These are phyloP conservation scores for Brassica nigra DNA, from an alignment of 345 rosid genomes.

Conservation along the genomic window DNA sequence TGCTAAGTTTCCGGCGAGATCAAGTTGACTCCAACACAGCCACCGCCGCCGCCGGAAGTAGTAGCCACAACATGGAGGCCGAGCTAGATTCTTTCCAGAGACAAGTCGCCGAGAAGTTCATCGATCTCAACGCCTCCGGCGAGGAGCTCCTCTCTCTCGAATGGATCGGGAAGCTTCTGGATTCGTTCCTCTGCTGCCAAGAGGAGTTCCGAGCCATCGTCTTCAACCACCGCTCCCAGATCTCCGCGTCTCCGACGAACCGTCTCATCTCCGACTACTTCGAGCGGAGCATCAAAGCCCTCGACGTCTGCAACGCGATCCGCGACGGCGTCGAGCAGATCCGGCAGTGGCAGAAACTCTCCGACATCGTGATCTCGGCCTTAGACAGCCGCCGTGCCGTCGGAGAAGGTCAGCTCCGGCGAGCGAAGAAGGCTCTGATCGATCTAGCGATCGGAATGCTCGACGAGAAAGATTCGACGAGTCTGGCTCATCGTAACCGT, in stretches of 20 bases:
- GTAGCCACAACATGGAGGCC: slow-evolving; percentile 40
- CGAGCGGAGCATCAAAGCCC: slow-evolving; percentile 80
- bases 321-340: slow-evolving; percentile 85
- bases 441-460: slow-evolving; percentile 88
- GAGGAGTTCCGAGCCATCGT: slow-evolving; percentile 65
- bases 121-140: slow-evolving; percentile 46
- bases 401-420: slow-evolving; percentile 87
- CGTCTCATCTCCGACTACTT: slow-evolving; percentile 56
- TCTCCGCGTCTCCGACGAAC: slow-evolving; percentile 51
- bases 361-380: slow-evolving; percentile 70
- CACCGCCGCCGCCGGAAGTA: slow-evolving; percentile 11
- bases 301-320: slow-evolving; percentile 80
- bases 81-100: slow-evolving; percentile 68
- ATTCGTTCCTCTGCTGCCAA: slow-evolving; percentile 59
- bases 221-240: slow-evolving; percentile 43
- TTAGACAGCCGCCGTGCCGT: slow-evolving; percentile 49
- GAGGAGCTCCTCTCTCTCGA: slow-evolving; percentile 56
- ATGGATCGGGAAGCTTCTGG: slow-evolving; percentile 65
- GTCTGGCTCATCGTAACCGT: slow-evolving; percentile 69
- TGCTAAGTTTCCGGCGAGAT: slow-evolving; percentile 56
- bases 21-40: slow-evolving; percentile 38
- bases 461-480: slow-evolving; percentile 67
- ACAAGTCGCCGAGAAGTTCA: slow-evolving; percentile 60
- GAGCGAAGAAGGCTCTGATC: slow-evolving; percentile 80
- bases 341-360: slow-evolving; percentile 66